phyloP scores from a whole-genome alignment of 2,329 filamentous ascomycete genomes.

The Didymella glomerata region DNA sequence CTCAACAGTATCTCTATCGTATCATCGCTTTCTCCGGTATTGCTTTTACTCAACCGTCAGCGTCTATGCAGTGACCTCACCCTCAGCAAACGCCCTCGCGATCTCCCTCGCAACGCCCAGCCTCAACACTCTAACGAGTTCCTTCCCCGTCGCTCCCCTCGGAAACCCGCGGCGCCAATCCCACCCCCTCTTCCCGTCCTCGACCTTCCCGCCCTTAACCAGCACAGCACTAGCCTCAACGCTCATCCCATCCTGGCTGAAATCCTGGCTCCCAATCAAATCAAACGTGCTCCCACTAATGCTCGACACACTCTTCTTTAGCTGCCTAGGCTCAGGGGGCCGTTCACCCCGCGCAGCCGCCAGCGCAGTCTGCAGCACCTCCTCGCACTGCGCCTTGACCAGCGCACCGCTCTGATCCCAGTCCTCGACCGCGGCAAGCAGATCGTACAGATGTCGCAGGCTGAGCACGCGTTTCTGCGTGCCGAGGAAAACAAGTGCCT shows the following conservation, averaged over 20 bases:
- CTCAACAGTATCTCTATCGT: no score
- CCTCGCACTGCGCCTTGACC: conserved; percentile 77
- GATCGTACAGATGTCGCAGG: conserved; percentile 74
- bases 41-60: no score
- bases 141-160: conserved; percentile 67
- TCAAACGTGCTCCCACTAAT: conserved; percentile 68
- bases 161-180: conserved; percentile 72
- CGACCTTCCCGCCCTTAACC: conserved; percentile 40
- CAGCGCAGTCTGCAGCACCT: conserved; percentile 79
- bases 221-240: conserved; percentile 60
- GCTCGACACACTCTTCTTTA: conserved; percentile 67
- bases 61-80: conserved; percentile 59
- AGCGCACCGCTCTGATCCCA: conserved; percentile 76
- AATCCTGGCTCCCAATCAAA: conserved; percentile 76
- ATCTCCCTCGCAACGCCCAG: conserved; percentile 78
- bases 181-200: conserved; percentile 69
- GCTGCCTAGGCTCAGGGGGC: conserved; percentile 37
- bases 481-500: conserved; percentile 79
- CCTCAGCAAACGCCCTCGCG: conserved; percentile 72
- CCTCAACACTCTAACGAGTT: conserved; percentile 77
- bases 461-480: conserved; percentile 68
- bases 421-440: conserved; percentile 82
- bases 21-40: no score
- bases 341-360: conserved; percentile 66
- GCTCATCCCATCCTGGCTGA: conserved; percentile 52